These are phyloP conservation scores for Nakaseomyces glabratus DNA, from an alignment of 1,139 yeast species.

Conservation along the genomic window DNA sequence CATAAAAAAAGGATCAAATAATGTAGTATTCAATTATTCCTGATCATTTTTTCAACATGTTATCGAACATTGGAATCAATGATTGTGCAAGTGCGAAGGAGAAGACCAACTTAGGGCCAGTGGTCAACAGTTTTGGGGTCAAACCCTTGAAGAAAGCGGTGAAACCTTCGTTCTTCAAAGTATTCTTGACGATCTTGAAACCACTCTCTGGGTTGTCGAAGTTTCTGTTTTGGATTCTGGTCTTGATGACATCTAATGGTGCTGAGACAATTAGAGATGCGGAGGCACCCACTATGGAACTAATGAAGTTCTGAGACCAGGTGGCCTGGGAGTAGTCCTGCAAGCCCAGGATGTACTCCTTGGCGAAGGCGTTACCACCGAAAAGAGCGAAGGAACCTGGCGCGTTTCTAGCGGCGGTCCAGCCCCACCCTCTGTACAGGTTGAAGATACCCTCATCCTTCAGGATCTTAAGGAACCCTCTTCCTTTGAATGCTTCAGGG, in stretches of 20 bases:
- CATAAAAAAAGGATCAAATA: too few species aligned
- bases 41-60: constrained; percentile 35
- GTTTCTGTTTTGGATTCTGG: constrained; percentile 94
- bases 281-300: constrained; percentile 97
- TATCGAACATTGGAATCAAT: constrained; percentile 91
- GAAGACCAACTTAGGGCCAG: constrained; percentile 96
- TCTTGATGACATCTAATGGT: constrained; percentile 95
- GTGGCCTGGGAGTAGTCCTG: constrained; percentile 83
- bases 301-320: constrained; percentile 88
- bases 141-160: constrained; percentile 94
- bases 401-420: constrained; percentile 99
- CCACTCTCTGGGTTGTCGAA: constrained; percentile 96
- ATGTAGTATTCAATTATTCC: too few species aligned
- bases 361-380: constrained; percentile 98
- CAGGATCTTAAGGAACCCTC: constrained; percentile 82
- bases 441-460: constrained; percentile 81
- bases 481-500: constrained; percentile 96
- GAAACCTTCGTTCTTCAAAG: constrained; percentile 82
- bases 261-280: constrained; percentile 96
- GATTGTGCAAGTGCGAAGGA: constrained; percentile 95
- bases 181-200: constrained; percentile 81
- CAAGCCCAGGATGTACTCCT: constrained; percentile 85
- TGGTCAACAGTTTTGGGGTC: constrained; percentile 90
- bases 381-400: constrained; percentile 97
- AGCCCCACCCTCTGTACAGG: constrained; percentile 97